Evolutionary conservation across 2,329 filamentous ascomycete genomes (phyloP).

Genomic region (Cladosporium oxysporum): DNA sequence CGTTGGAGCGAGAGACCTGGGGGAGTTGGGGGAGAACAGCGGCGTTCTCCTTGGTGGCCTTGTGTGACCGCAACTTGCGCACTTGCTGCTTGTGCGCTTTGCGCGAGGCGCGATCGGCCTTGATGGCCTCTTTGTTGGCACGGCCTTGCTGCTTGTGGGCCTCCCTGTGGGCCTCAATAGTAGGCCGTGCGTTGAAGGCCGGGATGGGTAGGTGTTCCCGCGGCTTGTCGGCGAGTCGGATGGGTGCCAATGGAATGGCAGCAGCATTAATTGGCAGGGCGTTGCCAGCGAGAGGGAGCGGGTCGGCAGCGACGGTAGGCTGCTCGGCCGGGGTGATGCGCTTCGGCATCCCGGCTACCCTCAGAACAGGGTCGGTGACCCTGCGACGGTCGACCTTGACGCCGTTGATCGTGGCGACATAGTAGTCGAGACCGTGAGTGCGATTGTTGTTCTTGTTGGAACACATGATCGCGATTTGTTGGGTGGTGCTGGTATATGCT

Average conservation of each 20-base stretch:
- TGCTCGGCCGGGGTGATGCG: background rate
- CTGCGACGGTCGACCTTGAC: background rate
- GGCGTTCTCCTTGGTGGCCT: background rate
- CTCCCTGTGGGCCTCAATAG: background rate
- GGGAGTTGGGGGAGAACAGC: background rate
- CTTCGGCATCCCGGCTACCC: background rate
- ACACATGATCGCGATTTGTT: constrained; percentile 1
- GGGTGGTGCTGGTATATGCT: background rate
- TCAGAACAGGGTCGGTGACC: constrained; percentile 1
- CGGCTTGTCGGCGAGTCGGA: background rate
- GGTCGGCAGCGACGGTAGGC: background rate
- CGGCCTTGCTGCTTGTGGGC: background rate
- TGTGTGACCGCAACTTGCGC: constrained; percentile 4
- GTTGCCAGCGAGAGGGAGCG: background rate
- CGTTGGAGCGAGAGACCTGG: background rate
- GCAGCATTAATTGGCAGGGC: background rate
- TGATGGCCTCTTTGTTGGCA: background rate
- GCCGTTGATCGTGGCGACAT: background rate
- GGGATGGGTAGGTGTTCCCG: background rate
- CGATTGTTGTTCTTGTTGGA: constrained; percentile 12
- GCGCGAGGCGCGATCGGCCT: background rate
- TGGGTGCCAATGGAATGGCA: background rate
- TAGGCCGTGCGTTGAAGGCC: background rate
- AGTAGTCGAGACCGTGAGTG: background rate
- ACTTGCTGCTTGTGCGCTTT: background rate